phyloP scores from a whole-genome alignment of 148 eudicot species.

The Spergularia bocconei region DNA sequence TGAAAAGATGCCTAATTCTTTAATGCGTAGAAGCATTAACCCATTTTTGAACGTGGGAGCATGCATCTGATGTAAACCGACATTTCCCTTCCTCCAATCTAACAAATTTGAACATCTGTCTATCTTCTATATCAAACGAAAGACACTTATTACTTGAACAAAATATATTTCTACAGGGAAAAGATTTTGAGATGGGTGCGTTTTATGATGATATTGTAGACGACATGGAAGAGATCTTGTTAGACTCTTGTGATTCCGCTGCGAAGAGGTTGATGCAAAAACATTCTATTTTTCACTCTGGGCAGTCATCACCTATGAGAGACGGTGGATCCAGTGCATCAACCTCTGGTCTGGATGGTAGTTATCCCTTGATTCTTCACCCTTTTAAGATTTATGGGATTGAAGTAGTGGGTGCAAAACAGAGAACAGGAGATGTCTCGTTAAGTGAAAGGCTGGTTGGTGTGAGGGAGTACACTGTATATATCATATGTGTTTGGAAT shows the following conservation, averaged over 20 bases:
- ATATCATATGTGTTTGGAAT: constrained; percentile 60
- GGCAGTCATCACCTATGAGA: constrained; percentile 45
- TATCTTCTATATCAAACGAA: neutral
- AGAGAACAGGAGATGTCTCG: constrained; percentile 79
- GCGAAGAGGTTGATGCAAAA: constrained; percentile 42
- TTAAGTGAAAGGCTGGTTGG: constrained; percentile 93
- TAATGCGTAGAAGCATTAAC: no score
- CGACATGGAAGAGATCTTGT: constrained; percentile 97
- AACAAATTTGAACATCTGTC: neutral
- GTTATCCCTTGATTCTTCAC: constrained; percentile 28
- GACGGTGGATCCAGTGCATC: constrained; percentile 77
- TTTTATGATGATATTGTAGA: constrained; percentile 75
- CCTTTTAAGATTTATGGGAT: constrained; percentile 58
- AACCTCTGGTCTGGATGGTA: constrained; percentile 50
- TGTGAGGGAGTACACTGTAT: constrained; percentile 85
- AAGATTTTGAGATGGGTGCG: constrained; percentile 57
- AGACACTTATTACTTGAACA: neutral
- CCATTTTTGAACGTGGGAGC: no score
- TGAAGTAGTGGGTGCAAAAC: constrained; percentile 83
- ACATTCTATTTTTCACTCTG: constrained; percentile 30
- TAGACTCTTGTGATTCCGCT: constrained; percentile 60
- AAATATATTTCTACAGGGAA: constrained; percentile 18
- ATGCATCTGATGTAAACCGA: no score
- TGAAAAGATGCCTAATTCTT: no score
- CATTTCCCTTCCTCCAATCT: no score